Evolutionary conservation across 345 rosid species (phyloP).

Genomic region (Eutrema japonicum): DNA sequence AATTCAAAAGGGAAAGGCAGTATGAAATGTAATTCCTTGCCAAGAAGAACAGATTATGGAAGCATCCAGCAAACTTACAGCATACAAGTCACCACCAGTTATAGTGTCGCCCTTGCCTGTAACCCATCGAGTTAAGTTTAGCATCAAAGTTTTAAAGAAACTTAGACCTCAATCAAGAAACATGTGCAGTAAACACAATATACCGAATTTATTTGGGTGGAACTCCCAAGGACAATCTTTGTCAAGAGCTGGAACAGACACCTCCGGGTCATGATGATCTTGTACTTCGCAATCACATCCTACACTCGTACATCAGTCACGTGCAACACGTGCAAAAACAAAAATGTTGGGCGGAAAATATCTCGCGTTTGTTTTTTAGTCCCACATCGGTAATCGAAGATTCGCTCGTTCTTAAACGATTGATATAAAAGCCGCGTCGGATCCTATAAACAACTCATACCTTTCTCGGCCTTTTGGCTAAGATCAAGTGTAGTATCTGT

Average conservation of each 20-base stretch:
- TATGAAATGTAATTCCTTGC: constrained; percentile 7
- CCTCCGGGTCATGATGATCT: constrained; percentile 49
- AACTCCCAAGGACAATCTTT: constrained; percentile 91
- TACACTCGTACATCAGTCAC: not conserved
- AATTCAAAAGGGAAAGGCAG: not conserved
- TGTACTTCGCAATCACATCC: not conserved
- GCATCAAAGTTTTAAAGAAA: too few species aligned
- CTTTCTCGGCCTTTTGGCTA: constrained; percentile 79
- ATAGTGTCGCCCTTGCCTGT: constrained; percentile 92
- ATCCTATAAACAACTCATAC: constrained; percentile 11
- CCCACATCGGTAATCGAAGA: not conserved
- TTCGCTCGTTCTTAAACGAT: not conserved
- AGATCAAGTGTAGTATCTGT: constrained; percentile 71
- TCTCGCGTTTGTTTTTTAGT: not conserved
- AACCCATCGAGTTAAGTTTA: constrained; percentile 26
- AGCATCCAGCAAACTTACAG: constrained; percentile 59
- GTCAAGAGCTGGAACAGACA: constrained; percentile 94
- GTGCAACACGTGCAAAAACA: not conserved
- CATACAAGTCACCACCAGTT: constrained; percentile 95
- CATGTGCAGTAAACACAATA: constrained; percentile 5
- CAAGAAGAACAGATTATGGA: not conserved
- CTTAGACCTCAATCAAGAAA: not conserved
- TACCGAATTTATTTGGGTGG: constrained; percentile 86
- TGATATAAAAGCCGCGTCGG: not conserved
- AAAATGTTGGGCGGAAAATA: not conserved